Conservation (phyloP, 2,329 filamentous ascomycete species). For the Rhexocercosporidium sp. region DNA sequence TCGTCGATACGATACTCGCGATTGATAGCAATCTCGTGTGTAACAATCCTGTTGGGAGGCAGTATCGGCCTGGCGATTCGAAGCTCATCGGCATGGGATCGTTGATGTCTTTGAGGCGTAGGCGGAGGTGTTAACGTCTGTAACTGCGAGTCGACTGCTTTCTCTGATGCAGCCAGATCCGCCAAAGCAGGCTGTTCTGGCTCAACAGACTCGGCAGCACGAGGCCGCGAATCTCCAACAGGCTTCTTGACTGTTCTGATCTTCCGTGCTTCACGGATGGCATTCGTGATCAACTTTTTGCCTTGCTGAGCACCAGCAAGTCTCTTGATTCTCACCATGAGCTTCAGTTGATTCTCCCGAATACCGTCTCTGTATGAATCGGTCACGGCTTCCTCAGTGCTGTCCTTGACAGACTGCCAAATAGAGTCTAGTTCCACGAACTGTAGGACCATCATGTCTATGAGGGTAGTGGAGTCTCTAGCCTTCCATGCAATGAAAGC, state of each 20-base stretch:
- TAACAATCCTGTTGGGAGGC: conserved; percentile 75
- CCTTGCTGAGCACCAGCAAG: conserved; percentile 74
- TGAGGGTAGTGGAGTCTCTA: conserved; percentile 75
- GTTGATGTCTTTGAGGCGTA: conserved; percentile 46
- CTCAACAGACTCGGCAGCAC: conserved; percentile 52
- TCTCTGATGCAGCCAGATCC: conserved; percentile 49
- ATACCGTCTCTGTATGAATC: conserved; percentile 82
- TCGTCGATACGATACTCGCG: conserved; percentile 76
- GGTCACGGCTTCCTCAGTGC: conserved; percentile 73
- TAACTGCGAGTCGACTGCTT: conserved; percentile 47
- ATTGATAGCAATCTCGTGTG: conserved; percentile 82
- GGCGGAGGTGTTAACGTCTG: conserved; percentile 60
- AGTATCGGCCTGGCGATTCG: conserved; percentile 53
- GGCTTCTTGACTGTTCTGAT: conserved; percentile 68
- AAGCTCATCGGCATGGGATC: conserved; percentile 38
- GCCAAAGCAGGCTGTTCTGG: conserved; percentile 47
- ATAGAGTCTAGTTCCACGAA: conserved; percentile 86
- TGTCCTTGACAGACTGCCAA: conserved; percentile 81
- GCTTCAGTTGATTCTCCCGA: conserved; percentile 78
- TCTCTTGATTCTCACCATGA: conserved; percentile 80
- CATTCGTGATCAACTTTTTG: conserved; percentile 74
- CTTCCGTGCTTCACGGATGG: conserved; percentile 73
- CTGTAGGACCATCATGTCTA: conserved; percentile 85
- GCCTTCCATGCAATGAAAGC: conserved; percentile 87
- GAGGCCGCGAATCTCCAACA: conserved; percentile 72